These are phyloP conservation scores for Neonothopanus nambi DNA, from an alignment of 1,284 basidiomycete genomes.

Conservation along the genomic window DNA sequence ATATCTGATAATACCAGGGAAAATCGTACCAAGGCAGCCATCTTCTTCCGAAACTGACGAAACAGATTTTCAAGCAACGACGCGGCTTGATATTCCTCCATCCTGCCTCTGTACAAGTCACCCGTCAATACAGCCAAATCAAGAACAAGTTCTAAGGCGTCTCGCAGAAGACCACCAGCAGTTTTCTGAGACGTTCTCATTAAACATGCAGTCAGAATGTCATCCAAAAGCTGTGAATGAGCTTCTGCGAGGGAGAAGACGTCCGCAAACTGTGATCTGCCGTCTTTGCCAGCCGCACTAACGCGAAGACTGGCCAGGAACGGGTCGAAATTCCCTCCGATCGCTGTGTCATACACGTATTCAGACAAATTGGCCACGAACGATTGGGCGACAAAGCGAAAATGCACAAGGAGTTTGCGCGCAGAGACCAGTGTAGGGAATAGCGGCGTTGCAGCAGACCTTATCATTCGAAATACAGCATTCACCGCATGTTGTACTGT, in stretches of 20 bases:
- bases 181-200: slow-evolving; percentile 70
- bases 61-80: slow-evolving; percentile 55
- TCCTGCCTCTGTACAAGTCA: slow-evolving; percentile 52
- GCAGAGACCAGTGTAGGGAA: slow-evolving; percentile 59
- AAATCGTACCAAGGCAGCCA: slow-evolving; percentile 56
- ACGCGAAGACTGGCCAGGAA: slow-evolving; percentile 48
- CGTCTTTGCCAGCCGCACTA: background rate
- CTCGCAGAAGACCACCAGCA: slow-evolving; percentile 66
- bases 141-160: slow-evolving; percentile 66
- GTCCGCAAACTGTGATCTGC: slow-evolving; percentile 7
- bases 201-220: slow-evolving; percentile 78
- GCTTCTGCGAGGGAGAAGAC: slow-evolving; percentile 72
- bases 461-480: slow-evolving; percentile 65
- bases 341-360: slow-evolving; percentile 78
- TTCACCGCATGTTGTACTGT: slow-evolving; percentile 72
- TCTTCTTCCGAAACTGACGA: slow-evolving; percentile 54
- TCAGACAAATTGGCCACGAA: slow-evolving; percentile 66
- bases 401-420: slow-evolving; percentile 57
- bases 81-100: slow-evolving; percentile 63
- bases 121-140: slow-evolving; percentile 71
- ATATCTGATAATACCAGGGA: slow-evolving; percentile 2
- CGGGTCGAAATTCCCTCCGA: slow-evolving; percentile 70
- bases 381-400: slow-evolving; percentile 71
- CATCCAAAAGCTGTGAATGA: slow-evolving; percentile 73
- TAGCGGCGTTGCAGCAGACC: slow-evolving; percentile 41